Evolutionary conservation across 1,139 yeast genomes (phyloP), one percentile per base, ranked within the genome.

Genomic region (Chernovozyma aurita): DNA sequence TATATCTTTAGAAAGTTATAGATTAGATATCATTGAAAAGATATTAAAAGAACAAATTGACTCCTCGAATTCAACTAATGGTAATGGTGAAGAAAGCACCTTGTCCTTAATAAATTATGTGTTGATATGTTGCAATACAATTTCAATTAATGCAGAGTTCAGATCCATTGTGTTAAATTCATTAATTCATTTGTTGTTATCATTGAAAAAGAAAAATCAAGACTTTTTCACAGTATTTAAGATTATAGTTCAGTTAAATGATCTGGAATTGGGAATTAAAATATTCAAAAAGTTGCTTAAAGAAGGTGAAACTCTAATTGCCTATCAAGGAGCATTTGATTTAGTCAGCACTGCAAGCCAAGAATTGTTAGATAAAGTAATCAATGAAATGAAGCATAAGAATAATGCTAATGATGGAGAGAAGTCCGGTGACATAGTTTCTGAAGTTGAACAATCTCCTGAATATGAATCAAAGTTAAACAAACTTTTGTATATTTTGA

Each of bases 271-370:
- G 47, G 95, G 96, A 4, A 70, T 76, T 28, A 68, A 72, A 38
- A 65, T 88, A 36, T 86, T 92, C 56, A 72, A 76, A 47, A 75
- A 75, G 45, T 69, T 85, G 42, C 55, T 86, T 35, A 44, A 48
- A 2, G 63, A 68, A 24, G 47, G 59, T 16, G 64, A 63, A 37
- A 63, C 51, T 31, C 63, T 79, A 46, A 70, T 85, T 43, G 95
- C 95, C 4, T 86, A 80, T 58, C 99, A 92, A 65, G 87, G 94
- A 39, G 97, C 97, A 1, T 92, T 92, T 61, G 98, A 92, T 58
- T 74, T 92, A 46, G 97, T 88, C 4, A 80, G 80, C 40, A 80
- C 95, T 12, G 97, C 97, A 0, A 78, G 96, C n/a, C 98, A 92
- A 63, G 94, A 86, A 53, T 72, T 92, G 46, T 70, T 92, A 44